phyloP scores from a whole-genome alignment of 2,329 filamentous ascomycete genomes.

The Paracoccidioides brasiliensis region DNA sequence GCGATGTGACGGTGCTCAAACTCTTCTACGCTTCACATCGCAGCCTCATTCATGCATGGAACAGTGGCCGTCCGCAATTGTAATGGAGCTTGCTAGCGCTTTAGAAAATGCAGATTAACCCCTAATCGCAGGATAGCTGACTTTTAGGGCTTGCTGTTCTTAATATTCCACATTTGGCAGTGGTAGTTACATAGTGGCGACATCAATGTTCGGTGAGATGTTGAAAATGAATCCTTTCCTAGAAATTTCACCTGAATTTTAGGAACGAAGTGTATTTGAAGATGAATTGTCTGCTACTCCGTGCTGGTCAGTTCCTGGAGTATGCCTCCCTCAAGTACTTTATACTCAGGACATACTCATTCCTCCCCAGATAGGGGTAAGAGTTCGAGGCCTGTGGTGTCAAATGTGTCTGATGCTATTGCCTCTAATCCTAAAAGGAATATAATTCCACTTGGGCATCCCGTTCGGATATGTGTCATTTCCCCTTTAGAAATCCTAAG shows the following conservation, averaged over 20 bases:
- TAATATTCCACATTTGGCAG: not conserved
- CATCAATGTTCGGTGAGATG: not conserved
- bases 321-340: not conserved
- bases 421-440: not conserved
- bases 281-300: not conserved
- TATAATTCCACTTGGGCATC: not conserved
- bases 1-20: constrained; percentile 4
- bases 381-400: not conserved
- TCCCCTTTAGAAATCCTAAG: not conserved
- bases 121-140: no score
- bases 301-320: not conserved
- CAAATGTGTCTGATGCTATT: not conserved
- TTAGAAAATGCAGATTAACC: not conserved
- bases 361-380: not conserved
- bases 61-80: not conserved
- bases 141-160: no score
- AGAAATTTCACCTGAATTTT: not conserved
- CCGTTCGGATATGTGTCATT: not conserved
- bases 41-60: constrained; percentile 3
- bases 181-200: not conserved
- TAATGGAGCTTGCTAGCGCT: not conserved
- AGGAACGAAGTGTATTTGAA: not conserved
- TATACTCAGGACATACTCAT: not conserved
- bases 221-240: not conserved
- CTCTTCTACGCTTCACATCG: not conserved